Conservation (phyloP, 495 filamentous ascomycete species). For the Astrocystis sublimbata region DNA sequence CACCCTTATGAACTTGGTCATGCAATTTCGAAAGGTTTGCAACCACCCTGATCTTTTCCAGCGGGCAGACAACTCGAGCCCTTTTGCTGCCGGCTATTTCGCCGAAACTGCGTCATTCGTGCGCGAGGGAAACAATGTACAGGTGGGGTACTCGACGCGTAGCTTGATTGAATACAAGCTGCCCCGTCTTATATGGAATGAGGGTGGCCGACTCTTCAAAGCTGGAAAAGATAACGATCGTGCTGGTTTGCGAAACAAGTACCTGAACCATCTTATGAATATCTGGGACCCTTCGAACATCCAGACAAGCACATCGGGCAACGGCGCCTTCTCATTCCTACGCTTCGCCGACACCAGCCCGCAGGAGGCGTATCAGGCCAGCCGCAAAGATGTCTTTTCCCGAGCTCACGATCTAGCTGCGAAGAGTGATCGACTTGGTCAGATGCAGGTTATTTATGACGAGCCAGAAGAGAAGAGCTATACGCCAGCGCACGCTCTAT, state of each 20-base stretch:
- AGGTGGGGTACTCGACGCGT: slow-evolving; percentile 83
- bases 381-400: slow-evolving; percentile 52
- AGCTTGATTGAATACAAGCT: slow-evolving; percentile 82
- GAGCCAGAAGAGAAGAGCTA: slow-evolving; percentile 58
- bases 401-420: slow-evolving; percentile 61
- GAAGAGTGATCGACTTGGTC: slow-evolving; percentile 53
- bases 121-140: slow-evolving; percentile 77
- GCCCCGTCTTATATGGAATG: slow-evolving; percentile 74
- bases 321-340: slow-evolving; percentile 82
- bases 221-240: slow-evolving; percentile 70
- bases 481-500: slow-evolving; percentile 70
- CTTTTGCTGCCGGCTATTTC: slow-evolving; percentile 77
- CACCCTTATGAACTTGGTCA: slow-evolving; percentile 97
- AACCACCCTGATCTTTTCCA: slow-evolving; percentile 98
- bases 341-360: slow-evolving; percentile 80
- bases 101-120: slow-evolving; percentile 95
- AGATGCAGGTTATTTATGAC: slow-evolving; percentile 45
- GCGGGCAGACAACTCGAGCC: slow-evolving; percentile 85
- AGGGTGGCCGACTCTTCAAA: slow-evolving; percentile 73
- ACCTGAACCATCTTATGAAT: slow-evolving; percentile 77
- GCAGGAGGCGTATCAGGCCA: slow-evolving; percentile 67
- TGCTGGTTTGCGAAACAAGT: slow-evolving; percentile 76
- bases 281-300: slow-evolving; percentile 86
- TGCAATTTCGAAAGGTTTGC: slow-evolving; percentile 99
- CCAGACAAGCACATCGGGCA: slow-evolving; percentile 52